phyloP scores from a whole-genome alignment of 257 asterid species.

The Nicotiana knightiana region DNA sequence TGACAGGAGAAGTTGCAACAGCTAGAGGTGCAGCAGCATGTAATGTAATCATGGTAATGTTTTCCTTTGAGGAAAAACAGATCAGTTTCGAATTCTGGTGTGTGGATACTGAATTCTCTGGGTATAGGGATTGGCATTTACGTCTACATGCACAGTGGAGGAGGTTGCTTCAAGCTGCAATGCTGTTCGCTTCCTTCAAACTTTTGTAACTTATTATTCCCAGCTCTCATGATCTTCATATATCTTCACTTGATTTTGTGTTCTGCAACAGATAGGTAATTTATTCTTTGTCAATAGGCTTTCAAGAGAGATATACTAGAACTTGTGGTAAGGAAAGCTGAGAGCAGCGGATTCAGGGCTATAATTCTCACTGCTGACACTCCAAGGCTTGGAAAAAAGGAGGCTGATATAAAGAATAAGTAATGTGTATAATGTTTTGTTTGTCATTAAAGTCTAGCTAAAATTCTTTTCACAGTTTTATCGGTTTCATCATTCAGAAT shows the following conservation, averaged over 20 bases:
- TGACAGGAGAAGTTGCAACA: constrained; percentile 60
- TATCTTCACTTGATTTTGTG: not conserved
- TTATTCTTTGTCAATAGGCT: constrained; percentile 24
- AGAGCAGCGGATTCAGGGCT: constrained; percentile 57
- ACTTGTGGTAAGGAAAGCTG: constrained; percentile 56
- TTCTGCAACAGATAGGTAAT: not conserved
- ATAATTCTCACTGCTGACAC: constrained; percentile 53
- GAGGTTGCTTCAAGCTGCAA: constrained; percentile 65
- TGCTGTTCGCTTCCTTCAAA: constrained; percentile 54
- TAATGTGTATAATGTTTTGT: constrained; percentile 3
- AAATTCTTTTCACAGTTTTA: not conserved
- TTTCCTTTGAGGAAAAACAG: too few species aligned
- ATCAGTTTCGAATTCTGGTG: not conserved
- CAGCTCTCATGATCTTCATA: not conserved
- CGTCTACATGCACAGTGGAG: constrained; percentile 46
- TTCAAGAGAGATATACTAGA: constrained; percentile 47
- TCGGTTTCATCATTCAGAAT: not conserved
- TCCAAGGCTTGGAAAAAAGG: constrained; percentile 57
- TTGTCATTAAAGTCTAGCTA: not conserved
- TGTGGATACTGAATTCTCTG: not conserved
- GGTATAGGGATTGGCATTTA: constrained; percentile 45
- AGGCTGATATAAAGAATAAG: constrained; percentile 61
- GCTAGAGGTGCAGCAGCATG: constrained; percentile 58
- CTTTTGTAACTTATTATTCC: constrained; percentile 28
- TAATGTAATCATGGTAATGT: constrained; percentile 49